Base-by-base conservation (phyloP, 345 rosid genomes). In the Punica granatum region DNA sequence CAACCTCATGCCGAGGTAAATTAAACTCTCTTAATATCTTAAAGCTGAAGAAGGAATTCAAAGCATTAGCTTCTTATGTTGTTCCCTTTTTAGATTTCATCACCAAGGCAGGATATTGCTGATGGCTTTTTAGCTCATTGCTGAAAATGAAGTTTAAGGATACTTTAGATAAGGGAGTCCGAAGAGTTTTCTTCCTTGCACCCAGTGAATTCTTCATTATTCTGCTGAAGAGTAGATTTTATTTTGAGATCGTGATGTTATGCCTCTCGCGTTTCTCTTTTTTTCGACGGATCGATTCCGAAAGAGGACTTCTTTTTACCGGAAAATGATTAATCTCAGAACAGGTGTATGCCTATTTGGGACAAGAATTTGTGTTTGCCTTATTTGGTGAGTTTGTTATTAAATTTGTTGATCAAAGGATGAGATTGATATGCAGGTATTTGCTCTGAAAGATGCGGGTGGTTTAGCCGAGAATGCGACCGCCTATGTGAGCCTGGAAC, bases 1-100 rank as follows among this genome's bases (percentile, higher is more conserved):
- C 88, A 89, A 67, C 97, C 98, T 73, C 99, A 91, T 76, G 97
- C 97, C 39, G 98, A 94, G 96, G 96, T 94, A 78, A 76, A 61
- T 73, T 39, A 19, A 8, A 32, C 44, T 65, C 54, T 41, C 28
- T 53, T n/a, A 48, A 48, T 25, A n/a, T 58, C 13, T 68, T 39
- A 16, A 7, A 32, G 32, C 25, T 8, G 32, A n/a, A 62, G 36
- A 35, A 34, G 2, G 28, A 64, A 33, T 4, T 4, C 39, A 34
- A 12, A 18, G 23, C 18, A 31, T 41, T 41, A 23, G 28, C 58
- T 51, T 6, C 26, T 23, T 51, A 3, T 51, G 58, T 12, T 7
- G 58, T n/a, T n/a, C 10, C 16, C 14, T 21, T 6, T 2, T 51
- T 21, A 4, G 7, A 6, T 23, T 51, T 51, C 9, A n/a, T 51